Evolutionary conservation across 179 eudicot species (phyloP), one percentile per base, ranked within the genome.

Genomic region (Beta corolliflora): DNA sequence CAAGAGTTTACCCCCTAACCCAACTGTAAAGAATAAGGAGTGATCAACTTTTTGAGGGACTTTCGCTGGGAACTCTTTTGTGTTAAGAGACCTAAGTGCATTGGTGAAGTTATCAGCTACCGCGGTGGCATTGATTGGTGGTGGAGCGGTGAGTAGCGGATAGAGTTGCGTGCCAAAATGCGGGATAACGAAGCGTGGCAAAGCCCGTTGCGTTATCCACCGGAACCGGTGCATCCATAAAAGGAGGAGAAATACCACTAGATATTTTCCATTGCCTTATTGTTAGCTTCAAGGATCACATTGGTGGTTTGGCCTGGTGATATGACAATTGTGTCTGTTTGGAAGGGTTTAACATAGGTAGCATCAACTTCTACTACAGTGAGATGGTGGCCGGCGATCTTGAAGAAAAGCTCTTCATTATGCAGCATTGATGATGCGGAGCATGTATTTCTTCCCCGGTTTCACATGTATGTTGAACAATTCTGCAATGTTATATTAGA

Each of bases 291-390:
- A 18, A 88, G 74, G 66, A 88, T 80, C 14, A 76, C 89, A 68
- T 82, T 84, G 25, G 89, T 88, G 12, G 90, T 88, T 71, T 88
- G 90, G 29, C 90, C 89, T 0, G 89, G 90, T 54, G 86, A 84
- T 5, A 86, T 59, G n/a, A 88, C 83, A 46, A 88, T 77, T 21
- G 89, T 88, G 74, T 83, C 74, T 1, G 87, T 79, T 13, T 61
- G 70, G 59, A 86, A 79, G 19, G 89, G 89, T 50, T 88, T 88
- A 4, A 88, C 89, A 48, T 88, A 88, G 41, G 88, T 68, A 31
- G 91, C 89, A 19, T 88, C 91, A 6, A 85, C 88, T 61, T 88
- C 89, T 6, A 88, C 91, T 11, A 86, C 88, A n/a, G 86, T 86
- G 59, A 88, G 85, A 25, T 78, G 68, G 78, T 88, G 91, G 12